Conservation (phyloP, 805 yeast genomes). For the Candida verbasci region DNA sequence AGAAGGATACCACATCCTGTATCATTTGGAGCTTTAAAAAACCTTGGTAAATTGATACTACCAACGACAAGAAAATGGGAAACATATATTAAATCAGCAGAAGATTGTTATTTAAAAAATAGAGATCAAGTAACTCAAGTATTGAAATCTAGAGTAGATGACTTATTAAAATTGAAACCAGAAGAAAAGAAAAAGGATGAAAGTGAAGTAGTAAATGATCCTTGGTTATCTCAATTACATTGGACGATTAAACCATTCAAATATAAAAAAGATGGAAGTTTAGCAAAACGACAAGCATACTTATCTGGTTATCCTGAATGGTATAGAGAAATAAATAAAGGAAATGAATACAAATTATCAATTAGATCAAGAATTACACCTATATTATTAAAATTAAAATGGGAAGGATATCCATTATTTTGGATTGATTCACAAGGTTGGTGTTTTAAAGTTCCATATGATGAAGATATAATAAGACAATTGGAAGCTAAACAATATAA, state of each 20-base stretch:
- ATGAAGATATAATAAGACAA: constrained; percentile 23
- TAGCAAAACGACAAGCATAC: constrained; percentile 65
- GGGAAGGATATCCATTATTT: constrained; percentile 80
- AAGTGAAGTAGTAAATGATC: constrained; percentile 45
- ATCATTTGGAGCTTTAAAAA: constrained; percentile 80
- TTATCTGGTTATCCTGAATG: constrained; percentile 92
- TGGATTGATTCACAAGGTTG: constrained; percentile 85
- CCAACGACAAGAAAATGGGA: constrained; percentile 80
- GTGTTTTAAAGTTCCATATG: constrained; percentile 67
- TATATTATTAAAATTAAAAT: constrained; percentile 64
- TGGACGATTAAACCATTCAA: constrained; percentile 69
- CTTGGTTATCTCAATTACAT: constrained; percentile 87
- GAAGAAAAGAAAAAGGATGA: constrained; percentile 32
- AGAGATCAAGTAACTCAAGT: constrained; percentile 53
- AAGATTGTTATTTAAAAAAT: constrained; percentile 57
- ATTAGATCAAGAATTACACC: constrained; percentile 76
- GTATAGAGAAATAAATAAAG: constrained; percentile 62
- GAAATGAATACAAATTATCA: constrained; percentile 52
- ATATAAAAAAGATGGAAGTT: constrained; percentile 63
- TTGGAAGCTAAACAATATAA: constrained; percentile 38
- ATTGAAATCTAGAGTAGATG: constrained; percentile 56
- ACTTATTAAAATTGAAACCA: constrained; percentile 44
- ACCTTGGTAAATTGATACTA: constrained; percentile 66
- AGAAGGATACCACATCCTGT: constrained; percentile 87
- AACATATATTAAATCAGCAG: constrained; percentile 65